Percentiles rank a stretch among this genome's conserved stretches.
Evolutionary conservation across 1,284 basidiomycete species (phyloP).

Genomic region (Tremellales sp.): DNA sequence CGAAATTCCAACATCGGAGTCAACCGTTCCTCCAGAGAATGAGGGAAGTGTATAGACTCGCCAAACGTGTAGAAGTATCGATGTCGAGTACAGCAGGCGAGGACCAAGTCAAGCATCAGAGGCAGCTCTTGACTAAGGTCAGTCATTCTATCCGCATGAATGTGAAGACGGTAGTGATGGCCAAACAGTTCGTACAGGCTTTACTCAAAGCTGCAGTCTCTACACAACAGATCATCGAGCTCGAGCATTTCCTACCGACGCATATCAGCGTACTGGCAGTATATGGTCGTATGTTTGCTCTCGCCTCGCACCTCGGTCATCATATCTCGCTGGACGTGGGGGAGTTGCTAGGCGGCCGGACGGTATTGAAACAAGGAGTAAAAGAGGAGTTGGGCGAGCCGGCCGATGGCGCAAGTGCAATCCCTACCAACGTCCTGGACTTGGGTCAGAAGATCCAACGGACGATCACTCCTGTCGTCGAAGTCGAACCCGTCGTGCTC

Average conservation of each 20-base stretch:
- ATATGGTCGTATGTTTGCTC: slow-evolving; percentile 31
- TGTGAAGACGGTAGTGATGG: background rate
- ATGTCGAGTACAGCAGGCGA: background rate
- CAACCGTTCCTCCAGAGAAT: slow-evolving; percentile 26
- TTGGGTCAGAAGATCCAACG: slow-evolving; percentile 13
- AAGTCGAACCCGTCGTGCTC: background rate
- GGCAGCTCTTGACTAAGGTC: background rate
- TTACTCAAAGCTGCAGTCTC: slow-evolving; percentile 49
- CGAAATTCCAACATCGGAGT: slow-evolving; percentile 26
- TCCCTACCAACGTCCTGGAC: no score
- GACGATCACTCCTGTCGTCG: background rate
- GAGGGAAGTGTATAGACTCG: slow-evolving; percentile 15
- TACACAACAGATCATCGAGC: slow-evolving; percentile 38
- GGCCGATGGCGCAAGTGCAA: no score
- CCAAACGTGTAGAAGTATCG: background rate
- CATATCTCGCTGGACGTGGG: slow-evolving; percentile 4
- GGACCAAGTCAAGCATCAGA: background rate
- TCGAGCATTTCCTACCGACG: slow-evolving; percentile 34
- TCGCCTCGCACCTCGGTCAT: slow-evolving; percentile 14
- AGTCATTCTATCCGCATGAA: background rate
- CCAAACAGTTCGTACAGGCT: slow-evolving; percentile 5
- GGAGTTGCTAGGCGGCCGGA: background rate
- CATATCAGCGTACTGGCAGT: slow-evolving; percentile 28
- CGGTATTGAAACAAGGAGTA: no score
- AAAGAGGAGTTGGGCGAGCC: no score